Evolutionary conservation across 495 filamentous ascomycete genomes (phyloP).

Genomic region (Neohortaea acidophila): DNA sequence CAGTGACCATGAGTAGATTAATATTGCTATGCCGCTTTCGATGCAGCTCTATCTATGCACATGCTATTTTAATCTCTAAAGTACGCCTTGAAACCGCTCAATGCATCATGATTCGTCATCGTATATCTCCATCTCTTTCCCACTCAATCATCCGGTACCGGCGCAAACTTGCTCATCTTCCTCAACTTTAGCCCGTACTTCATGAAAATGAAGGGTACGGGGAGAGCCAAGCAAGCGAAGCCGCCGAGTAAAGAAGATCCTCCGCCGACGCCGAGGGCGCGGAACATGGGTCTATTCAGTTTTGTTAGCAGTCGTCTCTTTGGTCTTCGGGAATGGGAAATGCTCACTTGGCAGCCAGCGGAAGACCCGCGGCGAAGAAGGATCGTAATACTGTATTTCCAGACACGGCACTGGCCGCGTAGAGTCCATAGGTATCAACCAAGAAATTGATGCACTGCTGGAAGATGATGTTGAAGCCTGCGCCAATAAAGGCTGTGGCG

Average conservation of each 20-base stretch:
- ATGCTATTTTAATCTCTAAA: too few species aligned
- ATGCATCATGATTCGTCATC: too few species aligned
- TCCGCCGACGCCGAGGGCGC: slow-evolving; percentile 15
- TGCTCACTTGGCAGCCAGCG: slow-evolving; percentile 14
- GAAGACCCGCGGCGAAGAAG: slow-evolving; percentile 16
- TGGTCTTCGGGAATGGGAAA: too few species aligned
- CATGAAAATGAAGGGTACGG: slow-evolving; percentile 19
- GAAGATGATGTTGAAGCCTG: slow-evolving; percentile 21
- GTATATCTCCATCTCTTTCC: too few species aligned
- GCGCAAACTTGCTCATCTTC: slow-evolving; percentile 19
- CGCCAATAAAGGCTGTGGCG: slow-evolving; percentile 15
- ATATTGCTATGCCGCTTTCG: too few species aligned
- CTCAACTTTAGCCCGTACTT: slow-evolving; percentile 17
- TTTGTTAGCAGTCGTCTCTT: too few species aligned
- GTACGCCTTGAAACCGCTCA: too few species aligned
- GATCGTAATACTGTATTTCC: slow-evolving; percentile 19
- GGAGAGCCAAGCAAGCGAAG: slow-evolving; percentile 13
- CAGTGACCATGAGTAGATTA: too few species aligned
- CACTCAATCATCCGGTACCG: slow-evolving; percentile 11
- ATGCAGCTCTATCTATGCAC: too few species aligned
- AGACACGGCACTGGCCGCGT: slow-evolving; percentile 17
- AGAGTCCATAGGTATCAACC: slow-evolving; percentile 17
- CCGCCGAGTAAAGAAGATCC: slow-evolving; percentile 14
- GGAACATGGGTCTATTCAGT: slow-evolving; percentile 22
- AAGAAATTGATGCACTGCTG: slow-evolving; percentile 21